Evolutionary conservation across 169 alveolate genomes (phyloP).

Genomic region (Plasmodium coatneyi): DNA sequence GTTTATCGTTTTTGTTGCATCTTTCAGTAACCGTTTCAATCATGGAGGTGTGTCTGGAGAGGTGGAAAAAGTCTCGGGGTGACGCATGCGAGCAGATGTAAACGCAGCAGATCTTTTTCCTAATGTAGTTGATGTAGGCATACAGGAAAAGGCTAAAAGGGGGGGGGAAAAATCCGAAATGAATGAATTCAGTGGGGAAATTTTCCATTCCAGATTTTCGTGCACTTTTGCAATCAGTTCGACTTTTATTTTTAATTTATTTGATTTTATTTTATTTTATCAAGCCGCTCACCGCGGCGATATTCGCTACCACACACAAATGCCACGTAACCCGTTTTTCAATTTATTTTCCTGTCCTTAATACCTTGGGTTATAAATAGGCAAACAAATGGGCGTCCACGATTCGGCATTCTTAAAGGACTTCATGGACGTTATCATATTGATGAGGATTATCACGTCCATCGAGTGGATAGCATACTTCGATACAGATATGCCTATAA

Average conservation of each 20-base stretch:
- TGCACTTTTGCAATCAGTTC: neutral
- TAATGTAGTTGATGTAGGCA: constrained; percentile 79
- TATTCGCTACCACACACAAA: neutral
- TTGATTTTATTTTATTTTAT: neutral
- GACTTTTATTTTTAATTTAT: neutral
- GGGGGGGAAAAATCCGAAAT: neutral
- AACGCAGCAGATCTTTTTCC: constrained; percentile 73
- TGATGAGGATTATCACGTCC: constrained; percentile 89
- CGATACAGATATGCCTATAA: constrained; percentile 79
- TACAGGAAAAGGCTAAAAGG: constrained; percentile 76
- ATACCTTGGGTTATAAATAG: constrained; percentile 83
- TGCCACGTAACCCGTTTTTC: neutral
- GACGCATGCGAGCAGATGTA: constrained; percentile 77
- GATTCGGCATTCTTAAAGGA: constrained; percentile 90
- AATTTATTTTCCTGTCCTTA: neutral
- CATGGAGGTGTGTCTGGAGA: constrained; percentile 78
- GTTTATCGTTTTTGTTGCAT: neutral
- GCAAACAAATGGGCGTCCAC: constrained; percentile 93
- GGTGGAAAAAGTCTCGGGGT: constrained; percentile 76
- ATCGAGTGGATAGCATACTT: constrained; percentile 76
- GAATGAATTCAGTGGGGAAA: neutral
- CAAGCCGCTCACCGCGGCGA: neutral
- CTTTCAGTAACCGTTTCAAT: constrained; percentile 71
- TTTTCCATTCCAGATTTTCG: neutral
- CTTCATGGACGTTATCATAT: constrained; percentile 88